Evolutionary conservation across 768 basidiomycete genomes (phyloP), one percentile per base, ranked within the genome.

Genomic region (Kwoniella mangroviensis): DNA sequence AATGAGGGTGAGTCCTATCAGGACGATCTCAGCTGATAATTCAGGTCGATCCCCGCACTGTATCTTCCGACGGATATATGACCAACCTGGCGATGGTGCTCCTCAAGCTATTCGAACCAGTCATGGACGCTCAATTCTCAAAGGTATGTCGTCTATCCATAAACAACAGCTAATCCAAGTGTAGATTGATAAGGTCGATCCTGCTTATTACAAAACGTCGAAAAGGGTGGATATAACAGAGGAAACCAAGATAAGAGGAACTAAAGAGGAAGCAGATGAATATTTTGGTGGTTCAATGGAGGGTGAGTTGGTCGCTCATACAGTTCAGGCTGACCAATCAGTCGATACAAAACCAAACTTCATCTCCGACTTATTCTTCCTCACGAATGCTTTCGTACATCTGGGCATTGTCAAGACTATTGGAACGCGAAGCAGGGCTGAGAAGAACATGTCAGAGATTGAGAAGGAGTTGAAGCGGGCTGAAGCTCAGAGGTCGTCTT

Each of bases 281-380:
- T 97, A 92, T 90, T 88, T 85, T 55, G 85, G 87, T 53, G 83
- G 43, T 26, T 51, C 58, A 89, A 73, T 85, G 53, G 82, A 82
- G 60, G 71, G 68, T 71, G 63, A 66, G 68, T 61, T 9, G 15
- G 19, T 42, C 7, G 41, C 5, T n/a, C 21, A 41, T 13, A 22
- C 42, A 49, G 10, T 7, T 24, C 34, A 13, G 12, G 45, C 69
- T 40, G 17, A 49, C 45, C 40, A n/a, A 4, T 63, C 40, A 61
- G 76, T 76, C 89, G 89, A 87, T n/a, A 80, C 88, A 3, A 80
- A 89, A 5, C 89, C 92, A 2, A 97, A 97, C 81, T 99, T 99
- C 83, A 93, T 98, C 72, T 93, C 96, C 6, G 90, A 98, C 54
- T 89, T 97, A 21, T 98, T 98, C 85, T 98, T 92, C 85, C 86